Evolutionary conservation across 2,329 filamentous ascomycete species (phyloP).

Genomic region (Epichloe hybrida): DNA sequence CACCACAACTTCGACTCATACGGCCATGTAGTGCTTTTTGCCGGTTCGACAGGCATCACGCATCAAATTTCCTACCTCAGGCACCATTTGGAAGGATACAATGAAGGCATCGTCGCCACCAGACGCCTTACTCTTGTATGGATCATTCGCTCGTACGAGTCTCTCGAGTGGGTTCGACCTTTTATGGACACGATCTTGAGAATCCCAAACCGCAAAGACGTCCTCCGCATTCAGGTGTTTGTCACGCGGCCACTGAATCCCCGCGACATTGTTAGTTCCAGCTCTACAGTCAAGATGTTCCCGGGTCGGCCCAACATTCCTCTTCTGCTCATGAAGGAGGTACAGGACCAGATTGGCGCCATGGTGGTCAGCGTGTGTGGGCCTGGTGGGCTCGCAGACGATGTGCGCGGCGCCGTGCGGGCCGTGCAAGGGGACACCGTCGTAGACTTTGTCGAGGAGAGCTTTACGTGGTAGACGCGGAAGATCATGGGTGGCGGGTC

Average conservation of each 20-base stretch:
- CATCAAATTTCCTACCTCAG: constrained; percentile 84
- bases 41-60: constrained; percentile 87
- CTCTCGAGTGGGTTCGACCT: constrained; percentile 84
- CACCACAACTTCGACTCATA: constrained; percentile 83
- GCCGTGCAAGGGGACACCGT: constrained; percentile 48
- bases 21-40: constrained; percentile 80
- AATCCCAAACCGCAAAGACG: constrained; percentile 67
- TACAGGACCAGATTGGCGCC: constrained; percentile 68
- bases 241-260: constrained; percentile 76
- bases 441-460: constrained; percentile 66
- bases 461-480: constrained; percentile 47
- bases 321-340: constrained; percentile 68
- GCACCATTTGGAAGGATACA: constrained; percentile 58
- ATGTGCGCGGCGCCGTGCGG: constrained; percentile 57
- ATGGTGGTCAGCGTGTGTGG: constrained; percentile 80
- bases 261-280: constrained; percentile 66
- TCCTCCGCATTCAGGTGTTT: constrained; percentile 79
- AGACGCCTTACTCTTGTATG: constrained; percentile 75
- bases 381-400: constrained; percentile 60
- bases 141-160: constrained; percentile 81
- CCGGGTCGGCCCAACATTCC: constrained; percentile 76
- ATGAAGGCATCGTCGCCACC: constrained; percentile 61
- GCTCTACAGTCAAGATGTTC: constrained; percentile 77
- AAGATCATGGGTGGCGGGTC: neutral
- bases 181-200: constrained; percentile 66